These are phyloP conservation scores for Triglochin maritima DNA, from an alignment of 106 monocot species.

Conservation along the genomic window DNA sequence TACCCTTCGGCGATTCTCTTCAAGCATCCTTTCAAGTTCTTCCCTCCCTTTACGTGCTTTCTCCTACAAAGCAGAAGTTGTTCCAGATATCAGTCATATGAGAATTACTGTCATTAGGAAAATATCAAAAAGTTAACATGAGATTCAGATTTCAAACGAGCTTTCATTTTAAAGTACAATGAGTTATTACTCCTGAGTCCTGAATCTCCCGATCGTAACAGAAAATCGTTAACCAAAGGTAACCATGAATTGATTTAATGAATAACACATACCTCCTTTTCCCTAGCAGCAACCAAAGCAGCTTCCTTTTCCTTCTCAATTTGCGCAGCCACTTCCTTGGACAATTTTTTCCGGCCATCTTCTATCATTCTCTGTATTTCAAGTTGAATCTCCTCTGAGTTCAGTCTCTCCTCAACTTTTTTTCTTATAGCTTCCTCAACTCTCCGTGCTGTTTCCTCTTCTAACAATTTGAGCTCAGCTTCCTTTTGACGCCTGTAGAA, in stretches of 20 bases:
- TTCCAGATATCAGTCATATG: too few species aligned
- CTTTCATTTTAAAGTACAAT: too few species aligned
- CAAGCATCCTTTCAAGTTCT: constrained; percentile 86
- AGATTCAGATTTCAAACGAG: too few species aligned
- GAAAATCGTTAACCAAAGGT: too few species aligned
- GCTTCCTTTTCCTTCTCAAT: constrained; percentile 93
- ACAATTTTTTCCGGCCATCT: constrained; percentile 72
- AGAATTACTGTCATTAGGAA: too few species aligned
- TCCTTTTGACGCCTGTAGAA: constrained; percentile 70
- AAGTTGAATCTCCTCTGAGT: constrained; percentile 65
- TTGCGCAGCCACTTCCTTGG: constrained; percentile 65
- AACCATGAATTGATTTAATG: too few species aligned
- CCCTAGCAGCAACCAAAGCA: constrained; percentile 58
- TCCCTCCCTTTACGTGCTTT: constrained; percentile 75
- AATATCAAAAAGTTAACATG: too few species aligned
- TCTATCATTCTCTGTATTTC: constrained; percentile 76
- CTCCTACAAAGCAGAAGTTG: constrained; percentile 34
- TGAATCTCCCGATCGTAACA: too few species aligned
- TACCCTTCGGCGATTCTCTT: constrained; percentile 75
- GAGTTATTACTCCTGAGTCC: too few species aligned
- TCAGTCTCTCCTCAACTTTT: constrained; percentile 80
- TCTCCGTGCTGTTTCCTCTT: constrained; percentile 91
- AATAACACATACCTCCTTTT: constrained; percentile 50
- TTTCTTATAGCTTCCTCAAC: constrained; percentile 93
- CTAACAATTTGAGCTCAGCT: constrained; percentile 83